Percentiles rank a stretch among this genome's conserved stretches.
Conservation (phyloP, 2,329 filamentous ascomycete species). For the Talaromyces sp. region DNA sequence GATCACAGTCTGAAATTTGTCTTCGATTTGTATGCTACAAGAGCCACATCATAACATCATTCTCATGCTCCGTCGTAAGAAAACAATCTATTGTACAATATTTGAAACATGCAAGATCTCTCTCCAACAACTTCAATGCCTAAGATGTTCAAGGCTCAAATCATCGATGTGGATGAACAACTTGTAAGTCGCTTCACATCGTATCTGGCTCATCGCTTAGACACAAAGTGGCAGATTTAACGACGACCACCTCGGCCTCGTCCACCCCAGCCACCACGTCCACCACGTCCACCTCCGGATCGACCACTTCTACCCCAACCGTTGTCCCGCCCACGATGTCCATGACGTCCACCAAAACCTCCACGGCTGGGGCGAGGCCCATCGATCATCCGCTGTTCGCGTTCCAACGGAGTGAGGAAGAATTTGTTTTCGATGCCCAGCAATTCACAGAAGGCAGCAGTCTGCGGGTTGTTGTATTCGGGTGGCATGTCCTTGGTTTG, state of each 20-base stretch:
- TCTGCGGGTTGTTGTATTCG: constrained; percentile 88
- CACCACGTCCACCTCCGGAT: constrained; percentile 3
- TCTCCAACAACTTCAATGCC: neutral
- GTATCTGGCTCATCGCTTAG: neutral
- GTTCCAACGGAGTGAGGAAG: constrained; percentile 70
- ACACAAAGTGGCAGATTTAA: constrained; percentile 16
- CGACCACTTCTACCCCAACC: constrained; percentile 21
- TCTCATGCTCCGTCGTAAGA: neutral
- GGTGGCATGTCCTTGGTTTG: constrained; percentile 62
- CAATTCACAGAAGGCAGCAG: constrained; percentile 73
- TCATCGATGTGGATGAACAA: too few relatives aligned
- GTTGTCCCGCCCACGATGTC: constrained; percentile 7
- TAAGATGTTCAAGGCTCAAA: neutral
- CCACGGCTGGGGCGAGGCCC: constrained; percentile 49
- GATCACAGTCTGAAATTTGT: neutral
- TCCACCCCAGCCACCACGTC: constrained; percentile 23
- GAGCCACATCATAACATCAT: neutral
- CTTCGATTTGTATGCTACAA: constrained; percentile 19
- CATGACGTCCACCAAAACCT: neutral
- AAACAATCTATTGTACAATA: neutral
- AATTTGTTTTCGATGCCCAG: constrained; percentile 75
- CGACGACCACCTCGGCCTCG: constrained; percentile 26
- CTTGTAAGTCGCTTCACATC: neutral
- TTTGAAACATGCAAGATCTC: neutral
- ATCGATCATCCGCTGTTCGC: constrained; percentile 55